Base-by-base conservation (phyloP, 768 basidiomycete species). In the Dendrothele bispora region DNA sequence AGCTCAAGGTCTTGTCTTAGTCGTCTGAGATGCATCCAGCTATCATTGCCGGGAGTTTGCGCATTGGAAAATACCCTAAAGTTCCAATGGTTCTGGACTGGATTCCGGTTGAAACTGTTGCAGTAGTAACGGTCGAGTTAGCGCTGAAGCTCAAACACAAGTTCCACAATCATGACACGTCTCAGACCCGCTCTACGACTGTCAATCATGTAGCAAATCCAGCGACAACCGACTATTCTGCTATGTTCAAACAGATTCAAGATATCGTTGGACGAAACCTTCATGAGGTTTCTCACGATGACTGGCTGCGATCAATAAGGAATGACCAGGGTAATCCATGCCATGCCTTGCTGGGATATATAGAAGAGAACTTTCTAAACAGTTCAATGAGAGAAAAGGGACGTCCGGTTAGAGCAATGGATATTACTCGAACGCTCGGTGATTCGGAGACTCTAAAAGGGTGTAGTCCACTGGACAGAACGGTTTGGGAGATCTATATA, bases 21-120 rank as follows among this genome's bases (percentile, higher is more conserved):
- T 25, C 47, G 8, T 48, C 48, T n/a, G 51, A 52, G 30, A 52
- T 52, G 51, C 41, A 52, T 39, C 51, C 51, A 7, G 49, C 49
- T 30, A 49, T 52, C n/a, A 52, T 52, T 25, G 47, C 51, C 21
- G 51, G 51, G 4, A 48, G 47, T 37, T 15, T 39, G 4, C 51
- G 51, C 10, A 43, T 52, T 21, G 51, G 51, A 5, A 49, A 52
- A 49, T 49, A 35, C 26, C 51, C 47, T 11, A 25, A 35, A 4
- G 40, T 49, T 11, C 26, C 39, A 6, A 28, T 38, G 11, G 17
- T 42, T 30, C 21, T 48, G 22, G 51, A 52, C 28, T 52, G 51
- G 51, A 44, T 32, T 10, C 51, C 51, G 8, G 51, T 52, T 15
- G 51, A 52, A 20, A 26, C 24, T 24, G 51, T 52, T 6, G 51